Base-by-base conservation (phyloP, 1,284 basidiomycete species). In the Rhodotorula glutinis region DNA sequence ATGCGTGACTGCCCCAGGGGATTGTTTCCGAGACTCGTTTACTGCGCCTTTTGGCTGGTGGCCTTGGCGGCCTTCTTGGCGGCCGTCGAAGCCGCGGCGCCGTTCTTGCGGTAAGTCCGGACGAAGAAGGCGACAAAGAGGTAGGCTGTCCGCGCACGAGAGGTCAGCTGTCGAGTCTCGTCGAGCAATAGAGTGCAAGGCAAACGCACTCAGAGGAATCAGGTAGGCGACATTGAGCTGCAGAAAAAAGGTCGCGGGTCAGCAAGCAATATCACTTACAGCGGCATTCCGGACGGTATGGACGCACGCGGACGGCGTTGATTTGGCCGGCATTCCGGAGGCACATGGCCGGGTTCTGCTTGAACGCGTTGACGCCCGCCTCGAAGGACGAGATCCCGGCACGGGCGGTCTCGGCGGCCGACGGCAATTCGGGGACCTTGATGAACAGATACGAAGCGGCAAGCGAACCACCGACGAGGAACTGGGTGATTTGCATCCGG, bases 401-500 rank as follows among this genome's bases (percentile, higher is more conserved):
- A 47, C 46, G 2, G 59, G 25, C 49, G 25, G 49, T 10, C 16
- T 27, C 49, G 10, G 65, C 41, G n/a, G 17, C 47, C 17, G 53
- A 46, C 17, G 62, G 62, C 29, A 63, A 27, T 27, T 65, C 61
- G 29, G 70, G 70, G 13, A 71, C 61, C 30, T 57, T 59, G 66
- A 73, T 73, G 66, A 68, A 73, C 49, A 73, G 71, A 61, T 73
- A 73, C 43, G 66, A 66, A 4, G 69, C 64, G 52, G 71, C 69
- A 53, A 68, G 62, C 8, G 69, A 65, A 55, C 56, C 53, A 7
- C 66, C 69, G 41, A 70, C 63, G 57, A 70, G 56, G 67, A 72
- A 70, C 49, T 72, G 71, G 13, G 67, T 67, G 56, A 72, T 72
- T 41, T 72, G 71, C 33, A 72, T 47, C 11, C 66, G 44, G 3